phyloP scores from a whole-genome alignment of 208 protist genomes.

The Leishmania braziliensis region DNA sequence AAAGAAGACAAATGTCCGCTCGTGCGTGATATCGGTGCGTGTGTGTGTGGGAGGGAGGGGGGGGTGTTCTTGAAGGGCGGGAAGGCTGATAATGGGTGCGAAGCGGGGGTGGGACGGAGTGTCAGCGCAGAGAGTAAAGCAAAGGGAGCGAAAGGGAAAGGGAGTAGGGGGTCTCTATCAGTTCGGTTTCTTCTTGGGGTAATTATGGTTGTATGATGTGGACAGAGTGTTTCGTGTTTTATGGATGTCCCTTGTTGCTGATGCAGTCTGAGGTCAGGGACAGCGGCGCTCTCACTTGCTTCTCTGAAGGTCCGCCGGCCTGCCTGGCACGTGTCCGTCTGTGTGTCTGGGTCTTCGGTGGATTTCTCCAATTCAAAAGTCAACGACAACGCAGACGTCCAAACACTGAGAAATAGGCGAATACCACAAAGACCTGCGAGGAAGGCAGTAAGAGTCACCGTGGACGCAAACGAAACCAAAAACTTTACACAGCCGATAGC shows the following conservation, averaged over 20 bases:
- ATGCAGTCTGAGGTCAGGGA: not conserved
- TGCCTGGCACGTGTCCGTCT: not conserved
- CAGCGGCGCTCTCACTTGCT: not conserved
- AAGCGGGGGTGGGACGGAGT: too few relatives aligned
- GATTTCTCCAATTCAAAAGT: not conserved
- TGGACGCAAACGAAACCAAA: not conserved
- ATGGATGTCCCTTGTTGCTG: not conserved
- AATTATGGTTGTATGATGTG: constrained; percentile 1
- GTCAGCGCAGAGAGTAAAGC: not conserved
- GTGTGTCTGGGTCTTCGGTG: not conserved
- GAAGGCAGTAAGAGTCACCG: constrained; percentile 1
- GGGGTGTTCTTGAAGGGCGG: too few relatives aligned
- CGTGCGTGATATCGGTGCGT: not conserved
- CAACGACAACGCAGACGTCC: not conserved
- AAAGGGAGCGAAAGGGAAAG: not conserved
- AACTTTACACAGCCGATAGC: not conserved
- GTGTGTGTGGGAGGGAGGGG: too few relatives aligned
- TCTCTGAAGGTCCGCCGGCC: not conserved
- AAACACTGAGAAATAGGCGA: not conserved
- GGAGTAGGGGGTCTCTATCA: not conserved
- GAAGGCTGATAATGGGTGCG: too few relatives aligned
- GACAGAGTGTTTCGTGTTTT: constrained; percentile 2
- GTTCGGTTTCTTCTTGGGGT: not conserved
- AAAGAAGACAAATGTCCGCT: not conserved
- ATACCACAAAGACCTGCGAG: not conserved